A percentile compares a stretch with the other conserved stretches of the same genome.
These are phyloP conservation scores for Staphylotrichum tortipilum DNA, from an alignment of 495 filamentous ascomycete genomes.

Conservation along the genomic window DNA sequence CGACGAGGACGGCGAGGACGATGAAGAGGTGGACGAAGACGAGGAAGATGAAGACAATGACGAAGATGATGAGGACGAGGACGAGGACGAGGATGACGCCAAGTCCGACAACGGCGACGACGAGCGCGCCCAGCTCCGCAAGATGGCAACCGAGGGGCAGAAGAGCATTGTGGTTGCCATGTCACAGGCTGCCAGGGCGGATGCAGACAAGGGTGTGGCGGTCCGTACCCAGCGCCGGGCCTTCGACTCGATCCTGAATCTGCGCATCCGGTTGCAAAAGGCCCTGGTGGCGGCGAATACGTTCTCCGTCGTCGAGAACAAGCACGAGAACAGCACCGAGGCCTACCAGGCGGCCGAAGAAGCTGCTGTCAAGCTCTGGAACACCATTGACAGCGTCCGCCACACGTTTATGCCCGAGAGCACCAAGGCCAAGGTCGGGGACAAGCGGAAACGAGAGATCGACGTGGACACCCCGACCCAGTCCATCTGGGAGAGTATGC, in stretches of 20 bases:
- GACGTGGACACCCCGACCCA: constrained; percentile 45
- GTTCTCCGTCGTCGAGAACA: constrained; percentile 41
- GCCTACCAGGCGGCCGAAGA: constrained; percentile 71
- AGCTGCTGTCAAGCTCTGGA: constrained; percentile 84
- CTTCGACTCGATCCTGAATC: constrained; percentile 80
- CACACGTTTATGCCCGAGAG: constrained; percentile 36
- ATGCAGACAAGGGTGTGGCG: constrained; percentile 75
- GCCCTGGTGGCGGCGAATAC: constrained; percentile 74
- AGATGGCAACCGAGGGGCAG: constrained; percentile 64
- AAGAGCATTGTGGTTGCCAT: constrained; percentile 60
- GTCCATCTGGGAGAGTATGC: constrained; percentile 68
- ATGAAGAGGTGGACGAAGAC: constrained; percentile 25
- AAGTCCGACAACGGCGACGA: constrained; percentile 26
- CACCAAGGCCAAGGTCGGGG: constrained; percentile 25
- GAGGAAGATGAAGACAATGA: constrained; percentile 36
- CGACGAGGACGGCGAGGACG: constrained; percentile 31
- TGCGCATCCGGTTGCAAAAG: constrained; percentile 86
- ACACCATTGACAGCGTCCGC: constrained; percentile 67
- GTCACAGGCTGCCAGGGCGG: constrained; percentile 63
- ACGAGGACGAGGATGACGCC: constrained; percentile 29
- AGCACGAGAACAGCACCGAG: constrained; percentile 24
- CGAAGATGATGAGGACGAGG: constrained; percentile 30
- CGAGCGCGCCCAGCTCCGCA: constrained; percentile 37
- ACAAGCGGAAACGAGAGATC: constrained; percentile 52
- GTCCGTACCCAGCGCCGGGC: constrained; percentile 73